phyloP scores from a whole-genome alignment of 164 flowering plant species.

The Umbellularia californica region DNA sequence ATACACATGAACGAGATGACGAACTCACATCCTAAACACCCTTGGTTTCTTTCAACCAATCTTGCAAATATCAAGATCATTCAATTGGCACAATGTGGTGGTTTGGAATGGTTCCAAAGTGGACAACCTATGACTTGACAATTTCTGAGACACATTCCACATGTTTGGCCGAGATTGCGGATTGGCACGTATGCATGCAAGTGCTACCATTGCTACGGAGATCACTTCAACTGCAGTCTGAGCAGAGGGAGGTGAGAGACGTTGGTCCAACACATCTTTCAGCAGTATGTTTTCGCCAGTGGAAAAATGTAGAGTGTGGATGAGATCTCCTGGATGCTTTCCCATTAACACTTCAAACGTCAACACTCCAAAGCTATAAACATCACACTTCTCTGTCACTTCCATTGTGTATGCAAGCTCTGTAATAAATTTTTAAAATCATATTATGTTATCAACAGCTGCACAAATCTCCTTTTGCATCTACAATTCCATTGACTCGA shows the following conservation, averaged over 20 bases:
- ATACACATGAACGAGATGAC: too few species aligned
- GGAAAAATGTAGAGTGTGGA: background rate
- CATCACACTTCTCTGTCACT: slow-evolving; percentile 8
- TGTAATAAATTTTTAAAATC: background rate
- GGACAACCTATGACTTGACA: slow-evolving; percentile 24
- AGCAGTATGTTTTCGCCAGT: background rate
- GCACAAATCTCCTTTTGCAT: too few species aligned
- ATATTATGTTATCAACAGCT: too few species aligned
- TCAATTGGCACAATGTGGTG: slow-evolving; percentile 20
- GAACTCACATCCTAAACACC: too few species aligned
- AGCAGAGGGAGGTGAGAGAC: slow-evolving; percentile 14
- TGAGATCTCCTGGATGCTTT: slow-evolving; percentile 10
- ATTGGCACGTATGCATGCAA: slow-evolving; percentile 39
- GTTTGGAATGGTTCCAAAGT: slow-evolving; percentile 18
- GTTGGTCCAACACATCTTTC: slow-evolving; percentile 8
- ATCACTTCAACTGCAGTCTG: slow-evolving; percentile 42
- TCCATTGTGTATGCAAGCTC: slow-evolving; percentile 8
- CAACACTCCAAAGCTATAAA: slow-evolving; percentile 5
- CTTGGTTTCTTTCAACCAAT: too few species aligned
- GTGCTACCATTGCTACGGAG: slow-evolving; percentile 31
- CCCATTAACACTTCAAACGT: background rate
- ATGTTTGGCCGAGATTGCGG: slow-evolving; percentile 65
- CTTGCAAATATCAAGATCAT: background rate
- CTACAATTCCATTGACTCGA: too few species aligned
- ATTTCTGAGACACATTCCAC: slow-evolving; percentile 41